Evolutionary conservation across 2,329 filamentous ascomycete genomes (phyloP).

Genomic region (Trichoderma simmonsii): DNA sequence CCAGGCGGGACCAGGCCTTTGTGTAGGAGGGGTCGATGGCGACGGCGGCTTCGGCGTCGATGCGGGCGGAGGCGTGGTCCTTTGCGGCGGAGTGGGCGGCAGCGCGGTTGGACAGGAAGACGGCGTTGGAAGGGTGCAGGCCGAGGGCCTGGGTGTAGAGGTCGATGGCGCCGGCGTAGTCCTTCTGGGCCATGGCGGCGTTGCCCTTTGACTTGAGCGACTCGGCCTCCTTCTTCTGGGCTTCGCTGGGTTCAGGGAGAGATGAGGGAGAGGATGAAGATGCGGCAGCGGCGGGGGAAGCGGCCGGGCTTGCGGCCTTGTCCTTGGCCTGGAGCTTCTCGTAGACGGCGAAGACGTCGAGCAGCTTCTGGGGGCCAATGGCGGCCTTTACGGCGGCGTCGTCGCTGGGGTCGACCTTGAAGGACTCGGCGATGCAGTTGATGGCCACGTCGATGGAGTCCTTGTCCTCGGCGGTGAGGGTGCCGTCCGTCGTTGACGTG

Average conservation of each 20-base stretch:
- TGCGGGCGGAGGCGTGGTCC: constrained; percentile 78
- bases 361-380: constrained; percentile 80
- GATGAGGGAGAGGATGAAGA: constrained; percentile 23
- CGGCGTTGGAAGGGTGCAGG: constrained; percentile 79
- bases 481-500: constrained; percentile 81
- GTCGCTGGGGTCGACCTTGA: constrained; percentile 87
- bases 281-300: constrained; percentile 43
- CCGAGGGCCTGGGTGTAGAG: constrained; percentile 84
- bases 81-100: constrained; percentile 84
- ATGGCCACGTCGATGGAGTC: constrained; percentile 93
- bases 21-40: constrained; percentile 88
- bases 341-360: constrained; percentile 91
- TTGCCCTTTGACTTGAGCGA: constrained; percentile 87
- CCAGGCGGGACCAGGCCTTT: constrained; percentile 93
- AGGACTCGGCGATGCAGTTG: constrained; percentile 91
- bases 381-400: constrained; percentile 69
- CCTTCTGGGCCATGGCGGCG: constrained; percentile 90
- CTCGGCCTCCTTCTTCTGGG: constrained; percentile 77
- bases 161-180: constrained; percentile 78
- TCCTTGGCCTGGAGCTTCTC: constrained; percentile 76
- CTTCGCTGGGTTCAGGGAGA: constrained; percentile 42
- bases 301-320: constrained; percentile 32
- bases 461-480: constrained; percentile 79
- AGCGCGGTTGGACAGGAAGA: constrained; percentile 96
- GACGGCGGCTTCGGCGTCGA: constrained; percentile 89